These are phyloP conservation scores for Fonsecaea nubica DNA, from an alignment of 2,329 filamentous ascomycete species.

Conservation along the genomic window DNA sequence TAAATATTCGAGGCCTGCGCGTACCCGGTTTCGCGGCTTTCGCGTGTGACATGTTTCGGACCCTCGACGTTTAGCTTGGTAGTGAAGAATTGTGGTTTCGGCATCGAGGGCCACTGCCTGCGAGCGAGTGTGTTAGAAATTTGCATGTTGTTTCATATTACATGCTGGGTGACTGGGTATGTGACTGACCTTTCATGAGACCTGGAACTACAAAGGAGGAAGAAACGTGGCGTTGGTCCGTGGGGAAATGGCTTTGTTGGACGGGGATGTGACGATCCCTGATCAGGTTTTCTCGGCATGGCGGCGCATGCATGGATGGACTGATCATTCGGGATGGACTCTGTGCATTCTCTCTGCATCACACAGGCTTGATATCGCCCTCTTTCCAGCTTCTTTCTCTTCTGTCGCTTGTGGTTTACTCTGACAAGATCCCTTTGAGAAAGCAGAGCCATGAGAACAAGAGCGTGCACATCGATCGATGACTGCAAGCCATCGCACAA, in stretches of 20 bases:
- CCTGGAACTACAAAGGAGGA: slow-evolving; percentile 8
- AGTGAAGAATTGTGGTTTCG: slow-evolving; percentile 36
- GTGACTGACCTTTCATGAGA: slow-evolving; percentile 20
- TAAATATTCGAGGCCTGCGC: background rate
- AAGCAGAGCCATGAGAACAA: too few species aligned
- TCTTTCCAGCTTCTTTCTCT: too few species aligned
- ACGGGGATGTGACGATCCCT: background rate
- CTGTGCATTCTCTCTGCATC: too few species aligned
- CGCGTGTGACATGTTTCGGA: background rate
- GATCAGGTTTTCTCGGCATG: background rate
- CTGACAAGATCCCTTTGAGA: too few species aligned
- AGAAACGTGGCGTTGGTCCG: background rate
- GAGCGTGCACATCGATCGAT: too few species aligned
- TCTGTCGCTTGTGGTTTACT: too few species aligned
- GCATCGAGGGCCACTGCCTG: slow-evolving; percentile 33
- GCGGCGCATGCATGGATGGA: too few species aligned
- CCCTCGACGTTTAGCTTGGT: slow-evolving; percentile 21
- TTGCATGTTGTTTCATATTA: background rate
- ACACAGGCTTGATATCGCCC: too few species aligned
- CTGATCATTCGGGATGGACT: too few species aligned
- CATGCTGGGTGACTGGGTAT: background rate
- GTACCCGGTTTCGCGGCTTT: background rate
- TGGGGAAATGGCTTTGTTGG: background rate
- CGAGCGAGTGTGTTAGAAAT: background rate
- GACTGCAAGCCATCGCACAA: too few species aligned